Conservation (phyloP, 768 basidiomycete species). For the Hypholoma fasciculare region DNA sequence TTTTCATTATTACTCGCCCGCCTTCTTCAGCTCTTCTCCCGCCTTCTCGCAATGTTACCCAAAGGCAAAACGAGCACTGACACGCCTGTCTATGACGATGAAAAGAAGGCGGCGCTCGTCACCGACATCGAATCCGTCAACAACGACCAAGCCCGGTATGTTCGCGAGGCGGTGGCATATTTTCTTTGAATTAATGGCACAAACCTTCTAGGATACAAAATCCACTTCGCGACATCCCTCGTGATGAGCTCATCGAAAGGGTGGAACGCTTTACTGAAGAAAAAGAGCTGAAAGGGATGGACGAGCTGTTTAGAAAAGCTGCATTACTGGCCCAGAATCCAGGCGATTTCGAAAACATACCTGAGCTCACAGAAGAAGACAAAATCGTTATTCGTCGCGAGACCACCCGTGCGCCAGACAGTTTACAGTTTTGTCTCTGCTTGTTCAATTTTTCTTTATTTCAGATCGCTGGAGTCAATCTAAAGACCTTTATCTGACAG, state of each 20-base stretch:
- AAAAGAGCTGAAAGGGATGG: slow-evolving; percentile 44
- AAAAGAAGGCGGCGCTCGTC: slow-evolving; percentile 17
- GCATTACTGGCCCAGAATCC: slow-evolving; percentile 77
- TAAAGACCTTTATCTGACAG: slow-evolving; percentile 39
- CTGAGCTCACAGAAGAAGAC: slow-evolving; percentile 37
- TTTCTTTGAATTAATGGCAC: not conserved
- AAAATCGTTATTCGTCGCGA: slow-evolving; percentile 43
- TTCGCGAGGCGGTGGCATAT: not conserved
- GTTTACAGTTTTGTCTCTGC: slow-evolving; percentile 5
- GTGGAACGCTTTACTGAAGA: slow-evolving; percentile 62
- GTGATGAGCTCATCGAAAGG: slow-evolving; percentile 56
- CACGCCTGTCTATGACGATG: slow-evolving; percentile 22
- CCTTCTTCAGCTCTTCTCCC: slow-evolving; percentile 12
- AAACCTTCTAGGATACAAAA: slow-evolving; percentile 38
- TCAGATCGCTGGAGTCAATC: slow-evolving; percentile 51
- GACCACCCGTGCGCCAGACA: slow-evolving; percentile 36
- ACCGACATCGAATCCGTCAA: slow-evolving; percentile 30
- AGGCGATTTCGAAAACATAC: slow-evolving; percentile 40
- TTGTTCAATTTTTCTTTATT: not conserved
- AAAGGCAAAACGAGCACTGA: slow-evolving; percentile 21
- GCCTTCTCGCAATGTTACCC: slow-evolving; percentile 24
- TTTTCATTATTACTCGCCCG: slow-evolving; percentile 17
- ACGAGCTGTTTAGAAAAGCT: slow-evolving; percentile 58
- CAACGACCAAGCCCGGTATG: slow-evolving; percentile 42
- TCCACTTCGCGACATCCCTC: slow-evolving; percentile 54